Percentiles rank a stretch among this genome's conserved stretches.
These are phyloP conservation scores for Colletotrichum paranaense DNA, from an alignment of 2,329 filamentous ascomycete genomes.

Conservation along the genomic window DNA sequence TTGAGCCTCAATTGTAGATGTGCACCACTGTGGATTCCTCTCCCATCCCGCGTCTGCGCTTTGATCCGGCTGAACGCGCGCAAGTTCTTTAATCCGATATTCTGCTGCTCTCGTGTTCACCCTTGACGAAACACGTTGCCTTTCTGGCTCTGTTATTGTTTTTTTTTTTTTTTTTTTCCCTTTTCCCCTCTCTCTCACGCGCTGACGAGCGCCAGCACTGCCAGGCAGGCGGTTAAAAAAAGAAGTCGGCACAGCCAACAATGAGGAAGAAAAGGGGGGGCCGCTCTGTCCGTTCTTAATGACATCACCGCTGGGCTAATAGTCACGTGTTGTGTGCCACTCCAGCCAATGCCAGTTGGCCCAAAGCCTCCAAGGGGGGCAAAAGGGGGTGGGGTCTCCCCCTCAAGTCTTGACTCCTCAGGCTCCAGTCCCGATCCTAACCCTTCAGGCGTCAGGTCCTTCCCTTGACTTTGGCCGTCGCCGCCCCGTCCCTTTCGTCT, in stretches of 20 bases:
- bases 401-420: neutral
- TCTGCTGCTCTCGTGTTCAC: neutral
- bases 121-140: slow-evolving; percentile 8
- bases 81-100: slow-evolving; percentile 8
- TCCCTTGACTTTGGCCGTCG: slow-evolving; percentile 3
- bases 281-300: neutral
- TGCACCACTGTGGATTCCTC: no score
- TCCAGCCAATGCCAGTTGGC: neutral
- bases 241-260: neutral
- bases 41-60: neutral
- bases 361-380: neutral
- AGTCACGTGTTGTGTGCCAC: neutral
- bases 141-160: neutral
- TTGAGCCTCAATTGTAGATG: neutral
- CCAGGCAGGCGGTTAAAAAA: neutral
- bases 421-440: neutral
- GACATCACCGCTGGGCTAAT: neutral
- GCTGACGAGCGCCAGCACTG: neutral
- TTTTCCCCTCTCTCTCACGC: no score
- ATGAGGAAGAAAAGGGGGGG: no score
- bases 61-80: neutral
- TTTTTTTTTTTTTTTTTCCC: neutral
- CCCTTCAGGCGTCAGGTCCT: neutral
- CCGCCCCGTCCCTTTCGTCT: neutral
- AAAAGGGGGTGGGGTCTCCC: neutral